Evolutionary conservation across 306 rosid genomes (phyloP).

Genomic region (Cicer judaicum): DNA sequence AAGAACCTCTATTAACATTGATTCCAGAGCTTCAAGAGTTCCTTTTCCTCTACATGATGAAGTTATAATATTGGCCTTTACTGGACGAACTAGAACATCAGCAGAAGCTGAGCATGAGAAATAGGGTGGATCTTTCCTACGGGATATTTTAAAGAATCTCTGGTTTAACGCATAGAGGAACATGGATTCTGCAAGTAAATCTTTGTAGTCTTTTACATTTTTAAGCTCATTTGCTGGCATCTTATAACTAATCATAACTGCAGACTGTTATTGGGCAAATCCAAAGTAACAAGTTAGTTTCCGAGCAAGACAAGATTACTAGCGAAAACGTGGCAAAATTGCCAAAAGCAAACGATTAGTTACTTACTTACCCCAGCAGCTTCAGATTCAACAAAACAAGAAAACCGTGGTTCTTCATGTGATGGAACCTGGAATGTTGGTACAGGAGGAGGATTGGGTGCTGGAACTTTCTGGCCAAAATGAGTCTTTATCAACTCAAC

Average conservation of each 20-base stretch:
- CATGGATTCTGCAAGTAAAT: conserved; percentile 92
- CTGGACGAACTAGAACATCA: conserved; percentile 80
- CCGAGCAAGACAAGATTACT: conserved; percentile 11
- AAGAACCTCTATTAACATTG: conserved; percentile 87
- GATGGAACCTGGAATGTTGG: conserved; percentile 77
- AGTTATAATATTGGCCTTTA: conserved; percentile 86
- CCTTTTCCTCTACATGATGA: conserved; percentile 88
- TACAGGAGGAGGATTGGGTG: conserved; percentile 66
- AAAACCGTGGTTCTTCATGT: conserved; percentile 84
- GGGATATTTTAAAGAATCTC: conserved; percentile 91
- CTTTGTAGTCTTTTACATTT: conserved; percentile 86
- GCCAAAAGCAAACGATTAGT: conserved; percentile 36
- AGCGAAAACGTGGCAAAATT: conserved; percentile 10
- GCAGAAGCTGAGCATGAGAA: conserved; percentile 92
- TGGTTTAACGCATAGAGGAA: conserved; percentile 86
- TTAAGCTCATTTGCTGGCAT: conserved; percentile 73
- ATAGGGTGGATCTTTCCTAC: conserved; percentile 91
- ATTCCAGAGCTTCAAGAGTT: conserved; percentile 78
- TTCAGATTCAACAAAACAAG: conserved; percentile 95
- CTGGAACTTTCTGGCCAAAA: conserved; percentile 74
- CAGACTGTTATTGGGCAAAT: conserved; percentile 65
- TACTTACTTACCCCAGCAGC: conserved; percentile 91
- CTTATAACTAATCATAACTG: conserved; percentile 96
- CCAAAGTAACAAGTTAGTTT: conserved; percentile 39
- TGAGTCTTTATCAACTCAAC: conserved; percentile 85